Evolutionary conservation across 2,329 filamentous ascomycete species (phyloP).

Genomic region (Colletotrichum falcatum): DNA sequence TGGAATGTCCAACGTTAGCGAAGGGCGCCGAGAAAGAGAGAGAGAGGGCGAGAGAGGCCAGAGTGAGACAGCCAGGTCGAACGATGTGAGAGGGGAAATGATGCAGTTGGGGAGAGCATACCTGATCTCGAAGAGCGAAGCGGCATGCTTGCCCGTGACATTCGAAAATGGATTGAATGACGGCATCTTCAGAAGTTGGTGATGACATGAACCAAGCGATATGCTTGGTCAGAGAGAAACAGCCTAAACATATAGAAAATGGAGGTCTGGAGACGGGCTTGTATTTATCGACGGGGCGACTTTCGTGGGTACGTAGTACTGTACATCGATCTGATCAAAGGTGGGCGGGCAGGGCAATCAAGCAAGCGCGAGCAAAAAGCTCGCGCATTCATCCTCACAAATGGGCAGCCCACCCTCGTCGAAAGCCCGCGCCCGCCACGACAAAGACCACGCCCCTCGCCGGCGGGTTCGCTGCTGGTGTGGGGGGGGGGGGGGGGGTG

Average conservation of each 20-base stretch:
- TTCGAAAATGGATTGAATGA: slow-evolving; percentile 68
- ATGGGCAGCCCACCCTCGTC: slow-evolving; percentile 34
- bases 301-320: slow-evolving; percentile 35
- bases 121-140: slow-evolving; percentile 70
- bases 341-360: slow-evolving; percentile 24
- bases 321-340: slow-evolving; percentile 35
- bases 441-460: slow-evolving; percentile 15
- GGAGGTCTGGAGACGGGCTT: slow-evolving; percentile 38
- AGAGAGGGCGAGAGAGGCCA: background rate
- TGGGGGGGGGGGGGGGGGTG: slow-evolving; percentile 21
- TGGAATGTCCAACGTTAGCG: slow-evolving; percentile 36
- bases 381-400: slow-evolving; percentile 33
- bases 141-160: slow-evolving; percentile 63
- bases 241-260: slow-evolving; percentile 28
- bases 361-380: slow-evolving; percentile 32
- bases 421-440: background rate
- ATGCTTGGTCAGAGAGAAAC: slow-evolving; percentile 42
- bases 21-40: slow-evolving; percentile 11
- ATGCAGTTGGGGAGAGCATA: slow-evolving; percentile 49
- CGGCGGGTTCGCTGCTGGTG: slow-evolving; percentile 16
- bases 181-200: slow-evolving; percentile 61
- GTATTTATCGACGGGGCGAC: slow-evolving; percentile 38
- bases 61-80: background rate
- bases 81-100: slow-evolving; percentile 11
- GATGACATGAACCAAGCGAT: slow-evolving; percentile 70